phyloP scores from a whole-genome alignment of 1,284 basidiomycete genomes.

The Athelia psychrophila region DNA sequence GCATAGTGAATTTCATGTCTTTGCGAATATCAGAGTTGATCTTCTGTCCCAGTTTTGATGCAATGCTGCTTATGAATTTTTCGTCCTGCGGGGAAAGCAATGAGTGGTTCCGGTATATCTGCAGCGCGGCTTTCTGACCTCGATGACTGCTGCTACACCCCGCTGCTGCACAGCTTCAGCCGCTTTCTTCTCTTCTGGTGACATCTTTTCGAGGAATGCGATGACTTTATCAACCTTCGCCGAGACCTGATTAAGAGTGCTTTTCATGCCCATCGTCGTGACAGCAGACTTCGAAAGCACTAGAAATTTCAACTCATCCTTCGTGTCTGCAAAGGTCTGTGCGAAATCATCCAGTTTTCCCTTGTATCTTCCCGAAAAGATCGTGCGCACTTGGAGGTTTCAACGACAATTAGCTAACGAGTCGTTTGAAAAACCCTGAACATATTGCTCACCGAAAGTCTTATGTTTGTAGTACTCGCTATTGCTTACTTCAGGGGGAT shows the following conservation, averaged over 20 bases:
- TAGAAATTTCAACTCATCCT: constrained; percentile 15
- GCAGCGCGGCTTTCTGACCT: constrained; percentile 7
- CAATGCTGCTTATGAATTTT: constrained; percentile 14
- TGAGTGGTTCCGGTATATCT: background rate
- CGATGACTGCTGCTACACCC: constrained; percentile 17
- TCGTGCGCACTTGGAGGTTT: constrained; percentile 13
- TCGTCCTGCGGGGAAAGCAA: constrained; percentile 12
- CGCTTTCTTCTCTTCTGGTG: constrained; percentile 15
- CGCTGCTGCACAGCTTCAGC: constrained; percentile 10
- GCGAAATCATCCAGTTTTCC: constrained; percentile 16
- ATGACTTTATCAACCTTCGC: constrained; percentile 14
- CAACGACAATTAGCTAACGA: too few species aligned
- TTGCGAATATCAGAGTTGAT: constrained; percentile 9
- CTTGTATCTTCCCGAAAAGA: constrained; percentile 20
- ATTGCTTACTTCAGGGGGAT: background rate
- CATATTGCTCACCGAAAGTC: background rate
- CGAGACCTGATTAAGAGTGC: constrained; percentile 7
- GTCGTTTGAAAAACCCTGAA: background rate
- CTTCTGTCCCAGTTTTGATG: constrained; percentile 10
- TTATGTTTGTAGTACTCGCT: constrained; percentile 1
- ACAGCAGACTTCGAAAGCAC: constrained; percentile 17
- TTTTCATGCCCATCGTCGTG: constrained; percentile 12
- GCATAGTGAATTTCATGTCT: constrained; percentile 10
- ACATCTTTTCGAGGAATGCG: constrained; percentile 6
- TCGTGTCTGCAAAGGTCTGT: constrained; percentile 14